Evolutionary conservation across 306 rosid genomes (phyloP).

Genomic region (Mimosa pudica): DNA sequence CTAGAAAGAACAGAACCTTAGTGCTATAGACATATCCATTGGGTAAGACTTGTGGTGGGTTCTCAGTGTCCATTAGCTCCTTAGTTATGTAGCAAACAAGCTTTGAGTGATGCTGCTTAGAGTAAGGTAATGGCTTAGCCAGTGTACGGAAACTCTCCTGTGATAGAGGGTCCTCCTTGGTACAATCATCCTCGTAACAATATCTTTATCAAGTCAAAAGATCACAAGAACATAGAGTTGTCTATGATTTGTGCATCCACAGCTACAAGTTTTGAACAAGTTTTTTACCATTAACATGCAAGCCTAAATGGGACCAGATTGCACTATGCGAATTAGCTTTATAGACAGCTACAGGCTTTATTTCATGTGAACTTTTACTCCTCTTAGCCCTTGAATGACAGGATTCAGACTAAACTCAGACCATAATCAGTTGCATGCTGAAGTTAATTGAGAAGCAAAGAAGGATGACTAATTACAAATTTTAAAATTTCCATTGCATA

Average conservation of each 20-base stretch:
- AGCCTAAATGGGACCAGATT: not conserved
- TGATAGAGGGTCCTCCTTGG: conserved; percentile 97
- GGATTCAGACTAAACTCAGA: not conserved
- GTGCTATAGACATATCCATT: conserved; percentile 95
- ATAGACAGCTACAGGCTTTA: not conserved
- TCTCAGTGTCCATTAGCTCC: conserved; percentile 98
- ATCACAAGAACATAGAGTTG: conserved; percentile 27
- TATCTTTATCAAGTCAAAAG: conserved; percentile 87
- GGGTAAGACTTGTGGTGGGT: conserved; percentile 96
- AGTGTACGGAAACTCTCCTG: conserved; percentile 87
- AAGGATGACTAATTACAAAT: not conserved
- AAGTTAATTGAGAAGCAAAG: conserved; percentile 30
- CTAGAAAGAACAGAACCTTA: conserved; percentile 55
- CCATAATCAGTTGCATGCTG: not conserved
- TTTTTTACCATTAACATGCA: not conserved
- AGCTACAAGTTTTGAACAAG: not conserved
- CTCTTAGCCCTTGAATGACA: not conserved
- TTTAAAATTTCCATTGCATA: conserved; percentile 26
- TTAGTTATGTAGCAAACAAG: conserved; percentile 97
- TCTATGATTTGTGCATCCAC: conserved; percentile 1
- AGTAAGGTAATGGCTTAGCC: conserved; percentile 83
- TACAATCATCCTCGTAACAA: conserved; percentile 93
- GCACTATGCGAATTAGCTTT: not conserved
- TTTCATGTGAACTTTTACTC: not conserved
- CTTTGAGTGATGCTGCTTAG: conserved; percentile 98